Evolutionary conservation across 2,329 filamentous ascomycete species (phyloP), one percentile per base, ranked within the genome.

Genomic region (Phialocephala sp.): DNA sequence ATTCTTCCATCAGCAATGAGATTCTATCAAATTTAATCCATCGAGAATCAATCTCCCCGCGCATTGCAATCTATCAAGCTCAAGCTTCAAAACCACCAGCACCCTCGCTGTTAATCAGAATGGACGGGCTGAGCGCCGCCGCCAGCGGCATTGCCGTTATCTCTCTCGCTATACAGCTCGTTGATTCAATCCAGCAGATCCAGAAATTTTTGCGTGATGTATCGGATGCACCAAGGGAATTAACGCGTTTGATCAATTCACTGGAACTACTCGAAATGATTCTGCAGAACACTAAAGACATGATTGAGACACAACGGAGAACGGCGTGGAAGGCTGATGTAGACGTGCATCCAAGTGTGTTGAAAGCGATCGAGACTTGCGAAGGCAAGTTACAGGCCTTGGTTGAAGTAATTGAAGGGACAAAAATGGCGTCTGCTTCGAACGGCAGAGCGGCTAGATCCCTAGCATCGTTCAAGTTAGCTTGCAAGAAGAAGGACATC

Each of bases 251-350:
- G 37, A 27, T 63, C 20, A 56, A 66, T 52, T 39, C 63, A 11
- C 20, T 66, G 9, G 47, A 58, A 39, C 60, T 63, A 32, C 56
- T 64, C 4, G 65, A 66, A 37, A 14, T 66, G n/a, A 66, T 66
- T 20, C 35, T 64, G 15, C 22, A 63, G 22, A 56, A 60, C 52
- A 52, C 58, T 15, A 22, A 18, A 8, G 9, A 35, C 11, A 11
- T 63, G 18, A 47, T 60, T 9, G 32, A 63, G 27, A 60, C 27
- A n/a, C 57, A 60, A 27, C 43, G 55, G 22, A 22, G 52, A 32
- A 4, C 15, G 8, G 15, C 20, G 18, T 12, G 43, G 12, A 3
- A 43, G 2, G 15, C 15, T 14, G 55, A 54, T 11, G 27, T 32
- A 15, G 47, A 36, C n/a, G n/a, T 59, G 4, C 43, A 32, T 2